These are phyloP conservation scores for Phylloporus arenicola DNA, from an alignment of 768 basidiomycete genomes.

Conservation along the genomic window DNA sequence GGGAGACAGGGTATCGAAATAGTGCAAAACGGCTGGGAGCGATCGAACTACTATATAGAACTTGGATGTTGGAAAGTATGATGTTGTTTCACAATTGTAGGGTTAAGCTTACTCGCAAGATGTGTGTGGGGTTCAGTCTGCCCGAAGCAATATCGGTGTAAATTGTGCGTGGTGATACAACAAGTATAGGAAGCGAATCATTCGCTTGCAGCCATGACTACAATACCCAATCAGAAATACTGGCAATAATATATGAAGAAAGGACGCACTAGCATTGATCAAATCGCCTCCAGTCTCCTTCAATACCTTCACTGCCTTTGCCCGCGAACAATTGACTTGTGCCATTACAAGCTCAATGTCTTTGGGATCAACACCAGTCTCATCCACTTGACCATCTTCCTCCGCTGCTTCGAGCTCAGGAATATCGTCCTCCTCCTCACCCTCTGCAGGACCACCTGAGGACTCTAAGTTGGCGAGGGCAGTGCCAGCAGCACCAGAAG, in stretches of 20 bases:
- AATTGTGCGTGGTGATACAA: conserved; percentile 28
- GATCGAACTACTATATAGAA: conserved; percentile 86
- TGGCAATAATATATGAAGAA: not conserved
- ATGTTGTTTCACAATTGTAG: conserved; percentile 10
- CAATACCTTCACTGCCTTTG: conserved; percentile 85
- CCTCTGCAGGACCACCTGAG: conserved; percentile 44
- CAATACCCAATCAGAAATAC: conserved; percentile 9
- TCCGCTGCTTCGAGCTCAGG: conserved; percentile 81
- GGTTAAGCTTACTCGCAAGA: conserved; percentile 3
- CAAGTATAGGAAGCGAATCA: conserved; percentile 39
- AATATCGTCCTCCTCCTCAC: conserved; percentile 70
- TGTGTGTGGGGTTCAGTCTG: not conserved
- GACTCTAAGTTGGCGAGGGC: conserved; percentile 45
- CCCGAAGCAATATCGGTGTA: conserved; percentile 13
- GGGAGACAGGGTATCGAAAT: conserved; percentile 53
- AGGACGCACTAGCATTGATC: conserved; percentile 89
- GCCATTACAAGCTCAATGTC: conserved; percentile 94
- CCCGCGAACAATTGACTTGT: conserved; percentile 83
- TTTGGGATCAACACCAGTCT: conserved; percentile 85
- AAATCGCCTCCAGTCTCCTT: conserved; percentile 91
- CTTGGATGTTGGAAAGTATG: conserved; percentile 53
- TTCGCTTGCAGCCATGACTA: conserved; percentile 93
- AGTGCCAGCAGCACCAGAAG: conserved; percentile 40
- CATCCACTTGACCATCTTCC: conserved; percentile 78
- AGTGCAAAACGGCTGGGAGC: conserved; percentile 75